These are phyloP conservation scores for Apiospora aurea DNA, from an alignment of 2,329 filamentous ascomycete genomes.

Conservation along the genomic window DNA sequence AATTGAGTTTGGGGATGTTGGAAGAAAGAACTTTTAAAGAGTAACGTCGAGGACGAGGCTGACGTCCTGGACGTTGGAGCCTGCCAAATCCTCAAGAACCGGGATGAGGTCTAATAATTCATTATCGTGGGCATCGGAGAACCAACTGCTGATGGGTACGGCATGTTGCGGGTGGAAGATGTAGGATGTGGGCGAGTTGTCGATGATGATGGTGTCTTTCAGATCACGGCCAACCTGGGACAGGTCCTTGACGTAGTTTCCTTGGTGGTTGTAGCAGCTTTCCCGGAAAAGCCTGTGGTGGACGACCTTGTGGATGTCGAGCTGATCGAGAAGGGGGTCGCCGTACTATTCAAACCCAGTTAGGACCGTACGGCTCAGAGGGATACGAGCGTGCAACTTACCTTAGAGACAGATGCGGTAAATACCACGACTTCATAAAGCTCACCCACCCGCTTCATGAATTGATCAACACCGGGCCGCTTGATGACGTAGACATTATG, in stretches of 20 bases:
- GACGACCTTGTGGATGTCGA: slow-evolving; percentile 96
- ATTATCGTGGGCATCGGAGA: slow-evolving; percentile 98
- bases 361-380: slow-evolving; percentile 24
- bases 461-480: slow-evolving; percentile 95
- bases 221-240: slow-evolving; percentile 96
- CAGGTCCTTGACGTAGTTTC: slow-evolving; percentile 98
- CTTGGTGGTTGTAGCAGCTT: slow-evolving; percentile 99
- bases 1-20: slow-evolving; percentile 35
- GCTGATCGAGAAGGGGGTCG: slow-evolving; percentile 92
- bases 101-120: slow-evolving; percentile 97
- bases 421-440: slow-evolving; percentile 99
- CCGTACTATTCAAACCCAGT: slow-evolving; percentile 71
- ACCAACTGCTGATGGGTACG: slow-evolving; percentile 99
- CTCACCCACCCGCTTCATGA: slow-evolving; percentile 98
- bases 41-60: slow-evolving; percentile 96
- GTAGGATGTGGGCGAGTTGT: slow-evolving; percentile 98
- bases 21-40: slow-evolving; percentile 56
- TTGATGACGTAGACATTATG: slow-evolving; percentile 99
- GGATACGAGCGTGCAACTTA: slow-evolving; percentile 48
- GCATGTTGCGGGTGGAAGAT: slow-evolving; percentile 99
- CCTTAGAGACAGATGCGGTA: slow-evolving; percentile 97
- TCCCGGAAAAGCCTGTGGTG: slow-evolving; percentile 97
- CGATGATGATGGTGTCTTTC: slow-evolving; percentile 98
- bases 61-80: slow-evolving; percentile 88
- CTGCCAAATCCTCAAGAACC: slow-evolving; percentile 95